Percentiles rank a stretch among this genome's conserved stretches.
phyloP scores from a whole-genome alignment of 192 early-diverging fungal genomes.

The Entomortierella beljakovae region DNA sequence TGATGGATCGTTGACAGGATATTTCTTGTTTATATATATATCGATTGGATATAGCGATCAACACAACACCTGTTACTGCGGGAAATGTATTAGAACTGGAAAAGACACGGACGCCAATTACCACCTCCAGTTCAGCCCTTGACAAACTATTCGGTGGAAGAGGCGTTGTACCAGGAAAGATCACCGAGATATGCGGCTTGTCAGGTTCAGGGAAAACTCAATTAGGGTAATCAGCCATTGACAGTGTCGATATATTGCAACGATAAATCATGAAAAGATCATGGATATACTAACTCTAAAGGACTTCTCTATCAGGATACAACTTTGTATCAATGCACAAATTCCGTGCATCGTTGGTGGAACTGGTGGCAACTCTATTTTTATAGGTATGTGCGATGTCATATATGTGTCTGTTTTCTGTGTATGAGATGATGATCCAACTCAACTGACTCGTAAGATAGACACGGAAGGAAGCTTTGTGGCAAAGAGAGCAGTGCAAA shows the following conservation, averaged over 20 bases:
- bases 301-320: slow-evolving; percentile 21
- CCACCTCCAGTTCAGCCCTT: slow-evolving; percentile 27
- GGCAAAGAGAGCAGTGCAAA: slow-evolving; percentile 29
- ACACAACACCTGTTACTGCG: slow-evolving; percentile 10
- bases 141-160: slow-evolving; percentile 30
- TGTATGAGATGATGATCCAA: too few relatives aligned
- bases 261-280: too few relatives aligned
- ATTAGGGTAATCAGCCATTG: slow-evolving; percentile 17
- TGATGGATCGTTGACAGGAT: too few relatives aligned
- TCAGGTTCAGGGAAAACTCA: slow-evolving; percentile 45
- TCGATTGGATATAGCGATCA: slow-evolving; percentile 1
- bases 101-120: slow-evolving; percentile 17
- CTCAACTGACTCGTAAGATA: background rate
- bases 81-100: slow-evolving; percentile 22
- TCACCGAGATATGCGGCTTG: slow-evolving; percentile 41
- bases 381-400: slow-evolving; percentile 42
- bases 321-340: slow-evolving; percentile 50
- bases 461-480: slow-evolving; percentile 53
- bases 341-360: slow-evolving; percentile 11
- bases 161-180: slow-evolving; percentile 32
- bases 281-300: background rate
- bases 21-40: too few relatives aligned
- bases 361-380: slow-evolving; percentile 36
- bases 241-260: too few relatives aligned
- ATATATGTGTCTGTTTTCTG: too few relatives aligned